phyloP scores from a whole-genome alignment of 2,329 filamentous ascomycete species.

The Xylariaceae sp. region DNA sequence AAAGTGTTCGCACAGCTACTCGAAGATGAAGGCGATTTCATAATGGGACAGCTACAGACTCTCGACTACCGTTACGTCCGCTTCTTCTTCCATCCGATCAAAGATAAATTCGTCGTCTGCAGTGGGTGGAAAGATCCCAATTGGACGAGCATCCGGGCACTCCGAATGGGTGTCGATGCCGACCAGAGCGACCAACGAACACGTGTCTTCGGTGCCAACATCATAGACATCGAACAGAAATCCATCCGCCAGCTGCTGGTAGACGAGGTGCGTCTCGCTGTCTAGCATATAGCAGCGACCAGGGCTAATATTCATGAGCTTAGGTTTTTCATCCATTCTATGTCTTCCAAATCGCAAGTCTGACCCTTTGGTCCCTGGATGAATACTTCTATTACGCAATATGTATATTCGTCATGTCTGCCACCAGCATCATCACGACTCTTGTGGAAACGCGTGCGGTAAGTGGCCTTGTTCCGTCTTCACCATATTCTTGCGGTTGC shows the following conservation, averaged over 20 bases:
- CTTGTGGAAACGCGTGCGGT: constrained; percentile 82
- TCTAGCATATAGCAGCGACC: neutral
- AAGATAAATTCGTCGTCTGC: constrained; percentile 81
- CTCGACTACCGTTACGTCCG: constrained; percentile 92
- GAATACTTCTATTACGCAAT: constrained; percentile 96
- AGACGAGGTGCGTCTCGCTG: constrained; percentile 60
- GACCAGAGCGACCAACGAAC: constrained; percentile 82
- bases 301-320: constrained; percentile 17
- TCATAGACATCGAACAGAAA: constrained; percentile 92
- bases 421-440: constrained; percentile 84
- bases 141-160: constrained; percentile 72
- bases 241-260: constrained; percentile 73
- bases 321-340: constrained; percentile 96
- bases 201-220: constrained; percentile 80
- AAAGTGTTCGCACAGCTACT: constrained; percentile 52
- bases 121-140: constrained; percentile 91
- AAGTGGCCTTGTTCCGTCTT: constrained; percentile 31
- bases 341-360: constrained; percentile 92
- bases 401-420: constrained; percentile 91
- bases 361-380: constrained; percentile 90
- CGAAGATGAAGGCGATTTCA: constrained; percentile 69
- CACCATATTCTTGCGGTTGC: neutral
- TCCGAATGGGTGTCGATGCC: constrained; percentile 75
- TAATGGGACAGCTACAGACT: constrained; percentile 67
- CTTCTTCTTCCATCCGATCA: constrained; percentile 82